These are phyloP conservation scores for Cladosporium sp. DNA, from an alignment of 2,329 filamentous ascomycete species.

Conservation along the genomic window DNA sequence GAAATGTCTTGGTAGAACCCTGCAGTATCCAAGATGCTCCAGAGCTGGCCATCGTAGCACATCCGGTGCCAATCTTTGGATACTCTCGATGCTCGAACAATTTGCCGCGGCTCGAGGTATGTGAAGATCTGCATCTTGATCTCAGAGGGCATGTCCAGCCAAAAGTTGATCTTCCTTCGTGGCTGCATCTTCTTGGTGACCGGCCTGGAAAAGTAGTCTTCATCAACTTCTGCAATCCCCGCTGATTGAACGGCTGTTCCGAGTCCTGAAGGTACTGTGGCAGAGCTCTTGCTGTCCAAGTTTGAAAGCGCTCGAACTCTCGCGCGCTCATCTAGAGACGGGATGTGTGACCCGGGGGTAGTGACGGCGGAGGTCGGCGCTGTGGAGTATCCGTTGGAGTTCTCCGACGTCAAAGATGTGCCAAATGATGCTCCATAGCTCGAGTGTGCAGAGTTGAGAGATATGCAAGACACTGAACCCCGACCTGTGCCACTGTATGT, in stretches of 20 bases:
- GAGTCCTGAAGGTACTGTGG: slow-evolving; percentile 61
- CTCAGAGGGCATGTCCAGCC: slow-evolving; percentile 76
- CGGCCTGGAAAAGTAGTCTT: slow-evolving; percentile 44
- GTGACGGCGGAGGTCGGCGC: slow-evolving; percentile 50
- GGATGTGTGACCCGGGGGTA: slow-evolving; percentile 41
- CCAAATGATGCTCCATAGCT: slow-evolving; percentile 51
- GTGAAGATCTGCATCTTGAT: slow-evolving; percentile 72
- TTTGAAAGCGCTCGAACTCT: slow-evolving; percentile 52
- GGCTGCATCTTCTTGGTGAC: slow-evolving; percentile 21
- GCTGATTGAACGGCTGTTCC: slow-evolving; percentile 36
- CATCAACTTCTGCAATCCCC: slow-evolving; percentile 33
- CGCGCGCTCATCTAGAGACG: slow-evolving; percentile 50
- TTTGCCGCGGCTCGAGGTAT: slow-evolving; percentile 72
- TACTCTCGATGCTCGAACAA: slow-evolving; percentile 72
- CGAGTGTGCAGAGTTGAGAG: slow-evolving; percentile 49
- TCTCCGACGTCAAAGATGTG: slow-evolving; percentile 51
- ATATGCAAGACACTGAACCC: slow-evolving; percentile 62
- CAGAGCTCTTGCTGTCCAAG: slow-evolving; percentile 47
- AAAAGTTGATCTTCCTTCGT: slow-evolving; percentile 58
- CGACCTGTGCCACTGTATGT: slow-evolving; percentile 57
- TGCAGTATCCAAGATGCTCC: slow-evolving; percentile 73
- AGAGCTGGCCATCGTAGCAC: slow-evolving; percentile 93
- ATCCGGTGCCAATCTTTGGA: slow-evolving; percentile 73
- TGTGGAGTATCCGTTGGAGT: slow-evolving; percentile 53
- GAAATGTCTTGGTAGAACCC: slow-evolving; percentile 86